Percentiles rank a stretch among this genome's conserved stretches.
Conservation (phyloP, 2,329 filamentous ascomycete genomes). For the Arthrobotrys entomopaga region DNA sequence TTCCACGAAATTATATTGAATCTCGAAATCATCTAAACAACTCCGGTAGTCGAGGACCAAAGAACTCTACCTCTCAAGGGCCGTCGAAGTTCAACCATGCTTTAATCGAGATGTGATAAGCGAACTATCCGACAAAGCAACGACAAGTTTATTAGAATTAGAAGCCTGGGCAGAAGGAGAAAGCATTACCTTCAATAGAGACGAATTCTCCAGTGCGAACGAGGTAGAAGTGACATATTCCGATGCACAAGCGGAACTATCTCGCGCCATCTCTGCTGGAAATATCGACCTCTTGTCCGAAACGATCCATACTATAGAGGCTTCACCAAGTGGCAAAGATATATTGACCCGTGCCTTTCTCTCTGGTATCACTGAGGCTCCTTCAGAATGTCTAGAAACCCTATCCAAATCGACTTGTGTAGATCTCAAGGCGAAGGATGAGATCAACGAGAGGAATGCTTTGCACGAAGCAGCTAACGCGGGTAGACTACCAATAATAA, state of each 20-base stretch:
- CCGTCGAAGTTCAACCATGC: conserved; percentile 96
- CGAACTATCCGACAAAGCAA: conserved; percentile 94
- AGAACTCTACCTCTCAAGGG: conserved; percentile 92
- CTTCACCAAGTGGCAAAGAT: conserved; percentile 73
- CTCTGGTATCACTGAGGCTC: conserved; percentile 85
- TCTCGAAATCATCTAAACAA: conserved; percentile 55
- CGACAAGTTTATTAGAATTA: conserved; percentile 92
- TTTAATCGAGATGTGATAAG: conserved; percentile 98
- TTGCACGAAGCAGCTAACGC: conserved; percentile 97
- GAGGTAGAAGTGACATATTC: conserved; percentile 68
- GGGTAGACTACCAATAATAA: conserved; percentile 80
- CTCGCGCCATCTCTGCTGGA: conserved; percentile 85
- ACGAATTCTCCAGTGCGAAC: conserved; percentile 63
- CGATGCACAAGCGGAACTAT: conserved; percentile 85
- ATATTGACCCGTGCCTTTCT: conserved; percentile 90
- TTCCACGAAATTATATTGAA: background rate
- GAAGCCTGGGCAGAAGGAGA: conserved; percentile 98
- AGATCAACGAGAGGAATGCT: conserved; percentile 97
- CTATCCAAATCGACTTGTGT: conserved; percentile 84
- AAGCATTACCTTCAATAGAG: conserved; percentile 79
- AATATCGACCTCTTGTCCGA: conserved; percentile 82
- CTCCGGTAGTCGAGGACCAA: conserved; percentile 82
- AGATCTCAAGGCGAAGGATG: conserved; percentile 91
- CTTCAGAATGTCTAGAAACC: conserved; percentile 77
- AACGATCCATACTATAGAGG: conserved; percentile 76